Conservation (phyloP, 441 rosid genomes). For the Monsonia emarginata region DNA sequence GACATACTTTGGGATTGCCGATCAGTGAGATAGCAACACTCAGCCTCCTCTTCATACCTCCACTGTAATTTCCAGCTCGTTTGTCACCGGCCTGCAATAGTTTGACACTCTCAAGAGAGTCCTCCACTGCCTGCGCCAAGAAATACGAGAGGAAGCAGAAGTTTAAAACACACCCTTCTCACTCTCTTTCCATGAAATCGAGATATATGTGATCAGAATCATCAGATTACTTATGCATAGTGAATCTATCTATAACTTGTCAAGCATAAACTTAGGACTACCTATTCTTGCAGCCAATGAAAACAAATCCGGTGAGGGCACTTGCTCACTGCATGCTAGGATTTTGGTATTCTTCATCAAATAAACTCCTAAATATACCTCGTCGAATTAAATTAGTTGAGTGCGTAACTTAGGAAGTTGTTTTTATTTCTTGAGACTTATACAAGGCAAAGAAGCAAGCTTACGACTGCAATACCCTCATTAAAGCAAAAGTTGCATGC, state of each 20-base stretch:
- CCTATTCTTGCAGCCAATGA: neutral
- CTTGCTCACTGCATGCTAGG: too few species aligned
- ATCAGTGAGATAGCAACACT: slow-evolving; percentile 18
- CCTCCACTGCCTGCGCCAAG: slow-evolving; percentile 56
- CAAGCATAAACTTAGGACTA: neutral
- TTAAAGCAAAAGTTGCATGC: too few species aligned
- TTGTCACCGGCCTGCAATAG: slow-evolving; percentile 5
- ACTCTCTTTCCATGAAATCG: neutral
- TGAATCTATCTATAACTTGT: neutral
- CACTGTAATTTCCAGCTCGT: slow-evolving; percentile 12
- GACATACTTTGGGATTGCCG: slow-evolving; percentile 16
- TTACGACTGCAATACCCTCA: too few species aligned
- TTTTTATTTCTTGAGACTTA: neutral
- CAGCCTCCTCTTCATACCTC: slow-evolving; percentile 21
- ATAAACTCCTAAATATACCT: neutral
- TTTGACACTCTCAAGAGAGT: slow-evolving; percentile 10
- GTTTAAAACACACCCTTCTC: neutral
- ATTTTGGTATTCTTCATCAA: too few species aligned
- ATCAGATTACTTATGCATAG: neutral
- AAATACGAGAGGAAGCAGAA: slow-evolving; percentile 6
- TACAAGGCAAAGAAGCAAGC: neutral
- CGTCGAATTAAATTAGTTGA: neutral
- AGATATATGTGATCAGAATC: neutral
- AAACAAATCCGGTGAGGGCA: too few species aligned
- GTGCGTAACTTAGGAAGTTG: neutral